phyloP scores from a whole-genome alignment of 441 rosid genomes.

The Aquilaria agallochum region DNA sequence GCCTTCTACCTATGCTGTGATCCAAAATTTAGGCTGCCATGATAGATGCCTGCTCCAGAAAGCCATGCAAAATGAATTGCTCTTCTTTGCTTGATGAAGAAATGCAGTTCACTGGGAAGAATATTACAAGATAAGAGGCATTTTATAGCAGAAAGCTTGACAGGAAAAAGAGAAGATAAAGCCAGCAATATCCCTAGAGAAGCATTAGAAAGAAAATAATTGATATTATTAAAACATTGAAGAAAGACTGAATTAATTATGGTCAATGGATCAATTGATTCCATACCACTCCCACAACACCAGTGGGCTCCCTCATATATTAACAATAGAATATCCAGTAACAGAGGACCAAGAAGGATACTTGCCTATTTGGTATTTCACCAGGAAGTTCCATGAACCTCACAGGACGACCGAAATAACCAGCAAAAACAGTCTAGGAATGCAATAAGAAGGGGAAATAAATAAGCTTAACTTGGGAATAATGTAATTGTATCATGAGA shows the following conservation, averaged over 20 bases:
- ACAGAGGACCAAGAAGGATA: constrained; percentile 4
- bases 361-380: constrained; percentile 97
- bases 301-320: not conserved
- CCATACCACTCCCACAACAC: not conserved
- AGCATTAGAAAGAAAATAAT: not conserved
- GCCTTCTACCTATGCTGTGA: constrained; percentile 79
- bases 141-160: constrained; percentile 17
- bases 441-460: not conserved
- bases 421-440: constrained; percentile 78
- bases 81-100: constrained; percentile 97
- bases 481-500: too few species aligned
- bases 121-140: constrained; percentile 18
- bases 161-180: constrained; percentile 6
- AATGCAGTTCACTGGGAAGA: constrained; percentile 79
- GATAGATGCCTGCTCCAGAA: constrained; percentile 97
- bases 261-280: not conserved
- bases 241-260: constrained; percentile 2
- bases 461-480: too few species aligned
- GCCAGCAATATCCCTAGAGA: not conserved
- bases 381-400: constrained; percentile 99
- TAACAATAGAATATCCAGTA: too few species aligned
- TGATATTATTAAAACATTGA: not conserved
- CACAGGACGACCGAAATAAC: constrained; percentile 88
- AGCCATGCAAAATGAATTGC: constrained; percentile 99
- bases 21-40: constrained; percentile 98